A percentile compares a stretch with the other conserved stretches of the same genome.
Conservation (phyloP, 1,284 basidiomycete species). For the Afroboletus lepidellus region DNA sequence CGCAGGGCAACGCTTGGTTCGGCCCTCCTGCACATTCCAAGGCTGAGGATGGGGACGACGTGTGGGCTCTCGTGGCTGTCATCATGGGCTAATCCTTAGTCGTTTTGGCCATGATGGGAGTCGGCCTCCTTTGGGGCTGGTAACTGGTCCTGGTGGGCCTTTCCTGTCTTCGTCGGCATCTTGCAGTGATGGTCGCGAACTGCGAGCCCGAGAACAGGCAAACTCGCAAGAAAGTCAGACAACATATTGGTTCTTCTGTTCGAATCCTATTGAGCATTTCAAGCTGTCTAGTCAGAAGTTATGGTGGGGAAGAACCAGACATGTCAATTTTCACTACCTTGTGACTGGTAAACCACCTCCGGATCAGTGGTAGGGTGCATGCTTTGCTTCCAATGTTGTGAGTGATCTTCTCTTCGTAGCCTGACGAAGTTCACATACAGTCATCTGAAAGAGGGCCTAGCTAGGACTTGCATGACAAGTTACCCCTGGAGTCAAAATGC, state of each 20-base stretch:
- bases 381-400: slow-evolving; percentile 45
- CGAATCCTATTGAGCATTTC: slow-evolving; percentile 88
- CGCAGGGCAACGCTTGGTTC: slow-evolving; percentile 91
- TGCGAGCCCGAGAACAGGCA: slow-evolving; percentile 82
- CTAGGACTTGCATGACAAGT: slow-evolving; percentile 6
- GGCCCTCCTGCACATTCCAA: slow-evolving; percentile 69
- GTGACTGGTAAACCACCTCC: slow-evolving; percentile 51
- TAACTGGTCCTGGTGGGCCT: slow-evolving; percentile 90
- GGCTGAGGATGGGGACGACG: slow-evolving; percentile 86
- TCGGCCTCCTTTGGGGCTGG: slow-evolving; percentile 91
- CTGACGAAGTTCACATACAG: slow-evolving; percentile 2
- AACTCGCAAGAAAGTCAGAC: slow-evolving; percentile 52
- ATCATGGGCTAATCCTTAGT: slow-evolving; percentile 75
- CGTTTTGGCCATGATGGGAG: slow-evolving; percentile 75
- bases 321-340: slow-evolving; percentile 40
- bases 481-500: slow-evolving; percentile 29
- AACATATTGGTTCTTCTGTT: slow-evolving; percentile 80
- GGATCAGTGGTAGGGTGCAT: slow-evolving; percentile 38
- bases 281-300: slow-evolving; percentile 53
- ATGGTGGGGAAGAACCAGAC: not conserved
- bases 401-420: slow-evolving; percentile 36
- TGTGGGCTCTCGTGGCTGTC: slow-evolving; percentile 72
- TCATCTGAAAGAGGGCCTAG: slow-evolving; percentile 5
- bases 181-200: slow-evolving; percentile 69
- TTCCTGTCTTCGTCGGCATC: slow-evolving; percentile 74